Conservation (phyloP, 768 basidiomycete genomes). For the Tephrocybe sp. region DNA sequence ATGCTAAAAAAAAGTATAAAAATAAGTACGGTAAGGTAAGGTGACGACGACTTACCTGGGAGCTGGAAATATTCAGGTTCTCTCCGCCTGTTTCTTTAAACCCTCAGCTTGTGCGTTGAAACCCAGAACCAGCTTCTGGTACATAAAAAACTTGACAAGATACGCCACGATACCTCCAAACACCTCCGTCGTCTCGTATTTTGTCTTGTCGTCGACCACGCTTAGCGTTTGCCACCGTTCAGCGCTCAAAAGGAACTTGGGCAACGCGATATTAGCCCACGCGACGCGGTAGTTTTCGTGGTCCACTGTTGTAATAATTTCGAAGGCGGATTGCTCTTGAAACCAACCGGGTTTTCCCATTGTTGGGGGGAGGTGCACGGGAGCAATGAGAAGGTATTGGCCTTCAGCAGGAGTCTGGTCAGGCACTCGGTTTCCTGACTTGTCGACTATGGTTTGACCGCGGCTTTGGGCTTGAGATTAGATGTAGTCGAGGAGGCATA, state of each 20-base stretch:
- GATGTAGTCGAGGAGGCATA: too few species aligned
- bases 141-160: slow-evolving; percentile 44
- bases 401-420: slow-evolving; percentile 54
- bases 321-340: slow-evolving; percentile 40
- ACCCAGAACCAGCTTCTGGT: slow-evolving; percentile 40
- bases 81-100: slow-evolving; percentile 54
- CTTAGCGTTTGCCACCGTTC: slow-evolving; percentile 68
- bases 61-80: too few species aligned
- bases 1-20: too few species aligned
- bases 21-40: too few species aligned
- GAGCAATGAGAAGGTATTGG: slow-evolving; percentile 42
- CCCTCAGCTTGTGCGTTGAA: slow-evolving; percentile 58
- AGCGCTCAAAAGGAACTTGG: slow-evolving; percentile 47
- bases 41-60: neutral
- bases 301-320: slow-evolving; percentile 51
- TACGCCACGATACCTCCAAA: slow-evolving; percentile 60
- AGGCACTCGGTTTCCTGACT: slow-evolving; percentile 36
- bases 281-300: slow-evolving; percentile 53
- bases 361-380: slow-evolving; percentile 63
- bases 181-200: slow-evolving; percentile 65
- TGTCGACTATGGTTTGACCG: slow-evolving; percentile 43
- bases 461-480: slow-evolving; percentile 48
- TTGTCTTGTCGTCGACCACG: slow-evolving; percentile 49
- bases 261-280: slow-evolving; percentile 47
- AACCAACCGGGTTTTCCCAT: slow-evolving; percentile 42